Percentiles rank a stretch among this genome's conserved stretches.
Conservation (phyloP, 345 rosid species). For the Pelargonium nanum region DNA sequence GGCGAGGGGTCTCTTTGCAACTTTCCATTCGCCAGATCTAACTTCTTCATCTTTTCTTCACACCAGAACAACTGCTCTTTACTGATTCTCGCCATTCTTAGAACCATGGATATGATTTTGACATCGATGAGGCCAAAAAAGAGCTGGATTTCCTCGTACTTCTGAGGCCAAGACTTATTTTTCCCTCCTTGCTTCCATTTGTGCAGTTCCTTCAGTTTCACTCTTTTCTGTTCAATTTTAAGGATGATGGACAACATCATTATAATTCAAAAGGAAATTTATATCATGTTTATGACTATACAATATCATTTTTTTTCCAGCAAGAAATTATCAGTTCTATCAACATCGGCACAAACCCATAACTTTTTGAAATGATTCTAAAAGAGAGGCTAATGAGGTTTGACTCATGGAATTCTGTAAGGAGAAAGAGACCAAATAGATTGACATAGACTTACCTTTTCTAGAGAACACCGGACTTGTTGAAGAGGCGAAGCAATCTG, state of each 20-base stretch:
- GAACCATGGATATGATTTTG: conserved; percentile 54
- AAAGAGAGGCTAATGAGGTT: neutral
- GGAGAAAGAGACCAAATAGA: neutral
- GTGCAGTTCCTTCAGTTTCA: conserved; percentile 53
- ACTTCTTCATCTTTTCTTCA: conserved; percentile 86
- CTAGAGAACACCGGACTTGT: conserved; percentile 55
- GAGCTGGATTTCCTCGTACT: conserved; percentile 46
- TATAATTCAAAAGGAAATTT: neutral
- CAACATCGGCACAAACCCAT: too few species aligned
- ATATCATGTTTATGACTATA: neutral
- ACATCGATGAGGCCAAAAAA: conserved; percentile 59
- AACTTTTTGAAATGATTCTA: neutral
- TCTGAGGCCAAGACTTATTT: conserved; percentile 75
- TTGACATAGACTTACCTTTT: conserved; percentile 36
- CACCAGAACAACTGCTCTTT: conserved; percentile 88
- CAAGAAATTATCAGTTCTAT: too few species aligned
- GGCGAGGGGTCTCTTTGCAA: conserved; percentile 75
- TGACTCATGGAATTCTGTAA: too few species aligned
- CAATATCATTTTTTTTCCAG: neutral
- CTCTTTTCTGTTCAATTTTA: conserved; percentile 38
- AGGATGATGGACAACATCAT: neutral
- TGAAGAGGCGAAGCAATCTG: conserved; percentile 62
- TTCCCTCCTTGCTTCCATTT: conserved; percentile 70
- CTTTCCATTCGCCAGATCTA: conserved; percentile 46
- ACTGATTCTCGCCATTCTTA: conserved; percentile 57